Base-by-base conservation (phyloP, 257 asterid genomes). In the Hygrophila difformis region DNA sequence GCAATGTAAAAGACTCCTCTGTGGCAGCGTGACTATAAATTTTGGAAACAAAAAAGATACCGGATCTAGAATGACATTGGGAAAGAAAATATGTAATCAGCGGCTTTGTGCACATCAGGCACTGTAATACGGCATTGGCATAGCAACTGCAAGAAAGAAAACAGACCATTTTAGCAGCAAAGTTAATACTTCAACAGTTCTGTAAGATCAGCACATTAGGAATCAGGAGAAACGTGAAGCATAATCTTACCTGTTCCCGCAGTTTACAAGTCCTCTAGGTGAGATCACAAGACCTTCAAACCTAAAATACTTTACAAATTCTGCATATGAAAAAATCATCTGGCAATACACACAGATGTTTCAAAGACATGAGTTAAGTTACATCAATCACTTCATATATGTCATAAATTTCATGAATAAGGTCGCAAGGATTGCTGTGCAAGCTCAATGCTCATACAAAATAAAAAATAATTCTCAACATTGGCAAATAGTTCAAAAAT, bases 301-400 rank as follows among this genome's bases (percentile, higher is more conserved):
- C 49, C 79, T 86, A 61, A 76, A 86, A 62, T 63, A 68, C 83
- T 75, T 77, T 65, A 79, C 72, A 58, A 82, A 86, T 55, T 82
- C 96, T 67, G 82, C 96, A 56, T 82, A 87, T 1, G 94, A 87
- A 72, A 75, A 87, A 47, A 82, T 75, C 93, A 79, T 79, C 96
- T 87, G 87, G 29, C 34, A 59, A 61, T 26, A 26, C 8, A 26
- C 31, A 57, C 35, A 47, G 41, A 56, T n/a, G n/a, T n/a, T n/a
- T n/a, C n/a, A n/a, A n/a, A n/a, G n/a, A n/a, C n/a, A n/a, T n/a
- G n/a, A n/a, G n/a, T n/a, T n/a, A n/a, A n/a, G n/a, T n/a, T n/a
- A n/a, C n/a, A n/a, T n/a, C n/a, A n/a, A n/a, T n/a, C n/a, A n/a
- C n/a, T n/a, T n/a, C n/a, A n/a, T n/a, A n/a, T n/a, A n/a, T n/a